A percentile compares a stretch with the other conserved stretches of the same genome.
These are phyloP conservation scores for Allomyces arbusculus DNA, from an alignment of 192 early-diverging fungal species.

Conservation along the genomic window DNA sequence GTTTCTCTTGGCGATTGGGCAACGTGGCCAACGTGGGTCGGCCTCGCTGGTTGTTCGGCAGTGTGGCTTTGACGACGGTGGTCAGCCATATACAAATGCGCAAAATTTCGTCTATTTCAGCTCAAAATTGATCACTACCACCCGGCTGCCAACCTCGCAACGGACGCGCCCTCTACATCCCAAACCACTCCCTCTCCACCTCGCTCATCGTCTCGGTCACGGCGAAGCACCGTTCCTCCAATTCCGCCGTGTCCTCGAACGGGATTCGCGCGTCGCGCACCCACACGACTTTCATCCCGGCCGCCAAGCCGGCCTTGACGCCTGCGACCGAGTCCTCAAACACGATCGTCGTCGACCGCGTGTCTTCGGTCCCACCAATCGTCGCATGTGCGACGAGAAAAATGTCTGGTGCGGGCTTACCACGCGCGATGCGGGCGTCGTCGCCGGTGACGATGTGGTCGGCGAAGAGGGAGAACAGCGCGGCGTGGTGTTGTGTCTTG, in stretches of 20 bases:
- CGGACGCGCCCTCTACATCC: not conserved
- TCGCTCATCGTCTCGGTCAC: not conserved
- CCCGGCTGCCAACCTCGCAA: too few species aligned
- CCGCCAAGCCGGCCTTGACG: slow-evolving; percentile 18
- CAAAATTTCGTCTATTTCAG: too few species aligned
- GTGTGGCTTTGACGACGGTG: too few species aligned
- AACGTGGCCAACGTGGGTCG: too few species aligned
- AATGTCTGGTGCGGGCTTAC: slow-evolving; percentile 31
- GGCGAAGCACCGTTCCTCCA: not conserved
- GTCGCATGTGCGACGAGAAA: slow-evolving; percentile 15
- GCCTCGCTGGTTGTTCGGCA: too few species aligned
- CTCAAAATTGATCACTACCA: too few species aligned
- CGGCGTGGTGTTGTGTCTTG: slow-evolving; percentile 19
- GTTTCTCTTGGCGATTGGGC: too few species aligned
- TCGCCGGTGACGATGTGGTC: slow-evolving; percentile 21
- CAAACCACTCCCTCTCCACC: not conserved
- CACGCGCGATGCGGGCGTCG: slow-evolving; percentile 15
- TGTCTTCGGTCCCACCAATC: slow-evolving; percentile 6
- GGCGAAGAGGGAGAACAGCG: slow-evolving; percentile 27
- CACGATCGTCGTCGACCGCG: slow-evolving; percentile 11
- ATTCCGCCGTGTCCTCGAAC: not conserved
- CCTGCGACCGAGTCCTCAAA: slow-evolving; percentile 29
- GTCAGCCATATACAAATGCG: too few species aligned
- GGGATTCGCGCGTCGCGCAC: slow-evolving; percentile 7
- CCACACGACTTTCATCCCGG: slow-evolving; percentile 26